phyloP scores from a whole-genome alignment of 73 alveolate species.

The Symbiodinium pilosum region DNA sequence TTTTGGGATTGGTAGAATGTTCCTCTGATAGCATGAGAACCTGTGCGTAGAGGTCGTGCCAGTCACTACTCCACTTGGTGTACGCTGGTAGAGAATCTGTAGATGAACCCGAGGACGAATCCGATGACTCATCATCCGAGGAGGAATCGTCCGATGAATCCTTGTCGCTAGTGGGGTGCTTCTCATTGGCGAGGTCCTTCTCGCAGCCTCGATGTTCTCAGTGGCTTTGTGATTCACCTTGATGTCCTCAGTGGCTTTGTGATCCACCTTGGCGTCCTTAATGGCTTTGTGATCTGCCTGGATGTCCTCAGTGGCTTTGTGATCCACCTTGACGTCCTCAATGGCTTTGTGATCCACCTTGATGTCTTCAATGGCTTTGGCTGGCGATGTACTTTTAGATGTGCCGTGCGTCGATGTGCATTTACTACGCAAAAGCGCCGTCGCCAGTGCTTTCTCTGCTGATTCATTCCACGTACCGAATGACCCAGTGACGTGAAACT shows the following conservation, averaged over 20 bases:
- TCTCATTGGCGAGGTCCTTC: not conserved
- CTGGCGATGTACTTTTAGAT: not conserved
- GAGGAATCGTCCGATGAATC: not conserved
- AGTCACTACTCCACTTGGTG: not conserved
- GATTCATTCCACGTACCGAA: not conserved
- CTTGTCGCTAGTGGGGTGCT: slow-evolving; percentile 9
- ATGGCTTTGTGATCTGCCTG: too few relatives aligned
- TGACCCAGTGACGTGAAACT: not conserved
- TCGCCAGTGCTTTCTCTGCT: not conserved
- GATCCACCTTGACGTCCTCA: not conserved
- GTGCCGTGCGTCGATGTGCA: not conserved
- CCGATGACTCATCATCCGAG: not conserved
- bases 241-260: not conserved
- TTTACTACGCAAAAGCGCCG: not conserved
- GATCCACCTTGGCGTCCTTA: not conserved
- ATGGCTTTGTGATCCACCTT: not conserved
- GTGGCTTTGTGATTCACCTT: not conserved
- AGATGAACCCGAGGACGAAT: not conserved
- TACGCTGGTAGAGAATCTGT: not conserved
- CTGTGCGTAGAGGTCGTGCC: not conserved
- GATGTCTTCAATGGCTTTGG: not conserved
- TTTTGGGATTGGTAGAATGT: not conserved
- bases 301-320: not conserved
- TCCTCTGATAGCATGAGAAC: not conserved
- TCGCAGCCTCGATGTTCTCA: not conserved